Conservation (phyloP, 768 basidiomycete genomes). For the Hortiboletus campestris region DNA sequence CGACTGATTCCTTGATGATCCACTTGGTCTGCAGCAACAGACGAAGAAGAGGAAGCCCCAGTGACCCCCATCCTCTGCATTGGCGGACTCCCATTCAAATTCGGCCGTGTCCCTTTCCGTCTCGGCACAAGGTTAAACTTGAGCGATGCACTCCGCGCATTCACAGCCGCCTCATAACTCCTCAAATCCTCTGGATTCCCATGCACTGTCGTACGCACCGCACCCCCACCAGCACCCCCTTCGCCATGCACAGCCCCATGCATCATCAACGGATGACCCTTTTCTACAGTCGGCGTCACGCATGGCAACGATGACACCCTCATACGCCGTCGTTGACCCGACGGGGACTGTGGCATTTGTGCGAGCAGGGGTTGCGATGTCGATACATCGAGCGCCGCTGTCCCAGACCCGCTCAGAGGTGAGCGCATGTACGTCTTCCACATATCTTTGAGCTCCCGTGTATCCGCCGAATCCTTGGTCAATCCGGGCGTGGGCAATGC, state of each 20-base stretch:
- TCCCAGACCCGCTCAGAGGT: constrained; percentile 45
- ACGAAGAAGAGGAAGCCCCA: not conserved
- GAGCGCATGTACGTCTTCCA: constrained; percentile 78
- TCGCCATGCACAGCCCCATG: constrained; percentile 20
- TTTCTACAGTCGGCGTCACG: constrained; percentile 55
- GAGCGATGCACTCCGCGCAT: constrained; percentile 63
- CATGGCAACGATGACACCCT: constrained; percentile 70
- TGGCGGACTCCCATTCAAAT: constrained; percentile 19
- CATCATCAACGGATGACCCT: constrained; percentile 15
- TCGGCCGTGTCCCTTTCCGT: constrained; percentile 29
- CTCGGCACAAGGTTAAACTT: constrained; percentile 54
- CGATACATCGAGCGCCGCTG: constrained; percentile 8
- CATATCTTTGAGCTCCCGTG: constrained; percentile 60
- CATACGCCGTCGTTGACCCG: constrained; percentile 39
- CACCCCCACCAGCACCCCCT: constrained; percentile 10
- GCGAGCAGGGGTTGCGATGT: constrained; percentile 7
- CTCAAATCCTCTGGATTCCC: constrained; percentile 59
- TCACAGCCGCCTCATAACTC: constrained; percentile 72
- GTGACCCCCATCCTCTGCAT: not conserved
- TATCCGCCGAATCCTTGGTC: constrained; percentile 35
- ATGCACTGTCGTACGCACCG: constrained; percentile 42
- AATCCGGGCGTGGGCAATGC: constrained; percentile 33
- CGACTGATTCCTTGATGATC: constrained; percentile 31
- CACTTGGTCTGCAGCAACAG: constrained; percentile 3
- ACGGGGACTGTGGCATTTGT: constrained; percentile 29